phyloP scores from a whole-genome alignment of 169 alveolate genomes.

The Besnoitia besnoiti region DNA sequence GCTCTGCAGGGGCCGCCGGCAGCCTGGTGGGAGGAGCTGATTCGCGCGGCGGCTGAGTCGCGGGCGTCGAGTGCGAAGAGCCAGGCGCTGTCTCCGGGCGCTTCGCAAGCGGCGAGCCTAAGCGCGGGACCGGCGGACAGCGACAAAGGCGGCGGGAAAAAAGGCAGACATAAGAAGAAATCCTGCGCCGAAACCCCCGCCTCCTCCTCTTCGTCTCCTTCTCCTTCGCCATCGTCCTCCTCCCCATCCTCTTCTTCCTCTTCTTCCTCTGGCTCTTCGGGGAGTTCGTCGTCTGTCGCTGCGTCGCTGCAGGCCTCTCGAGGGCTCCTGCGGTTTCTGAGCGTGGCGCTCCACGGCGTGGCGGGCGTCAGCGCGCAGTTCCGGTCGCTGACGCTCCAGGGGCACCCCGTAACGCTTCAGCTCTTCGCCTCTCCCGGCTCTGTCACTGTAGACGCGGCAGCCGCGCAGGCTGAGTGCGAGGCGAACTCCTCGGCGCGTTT shows the following conservation, averaged over 20 bases:
- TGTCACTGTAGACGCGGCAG: background rate
- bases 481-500: background rate
- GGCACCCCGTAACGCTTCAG: conserved; percentile 10
- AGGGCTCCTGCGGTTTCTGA: conserved; percentile 11
- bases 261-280: background rate
- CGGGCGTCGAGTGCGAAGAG: background rate
- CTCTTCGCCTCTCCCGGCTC: background rate
- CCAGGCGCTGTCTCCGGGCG: background rate
- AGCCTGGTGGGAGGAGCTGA: conserved; percentile 32
- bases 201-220: background rate
- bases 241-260: background rate
- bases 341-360: conserved; percentile 7
- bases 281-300: background rate
- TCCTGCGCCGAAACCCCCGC: background rate
- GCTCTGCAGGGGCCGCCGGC: background rate
- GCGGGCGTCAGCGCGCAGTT: background rate
- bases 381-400: conserved; percentile 1
- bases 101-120: background rate
- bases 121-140: too few relatives aligned
- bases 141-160: background rate
- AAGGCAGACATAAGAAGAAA: background rate
- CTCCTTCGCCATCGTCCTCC: background rate
- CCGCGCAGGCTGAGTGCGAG: background rate
- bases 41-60: background rate
- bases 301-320: background rate